phyloP scores from a whole-genome alignment of 1,139 yeast species.

The Lodderomyces jiufengensis region DNA sequence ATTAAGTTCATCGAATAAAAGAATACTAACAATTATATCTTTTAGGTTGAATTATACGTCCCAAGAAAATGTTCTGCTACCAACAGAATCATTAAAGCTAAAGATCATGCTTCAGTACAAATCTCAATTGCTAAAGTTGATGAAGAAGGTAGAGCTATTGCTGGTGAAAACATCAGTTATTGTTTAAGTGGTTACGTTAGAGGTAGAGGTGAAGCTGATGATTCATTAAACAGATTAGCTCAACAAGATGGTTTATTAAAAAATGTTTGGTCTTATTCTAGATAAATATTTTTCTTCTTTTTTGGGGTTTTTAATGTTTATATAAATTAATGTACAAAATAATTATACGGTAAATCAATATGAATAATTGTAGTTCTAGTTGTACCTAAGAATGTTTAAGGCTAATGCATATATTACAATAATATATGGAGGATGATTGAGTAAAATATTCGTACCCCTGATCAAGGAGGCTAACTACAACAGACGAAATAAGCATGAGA shows the following conservation, averaged over 20 bases:
- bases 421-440: neutral
- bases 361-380: too few relatives aligned
- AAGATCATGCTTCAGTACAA: constrained; percentile 99
- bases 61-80: constrained; percentile 99
- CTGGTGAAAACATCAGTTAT: constrained; percentile 90
- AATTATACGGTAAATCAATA: too few relatives aligned
- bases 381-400: too few relatives aligned
- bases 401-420: neutral
- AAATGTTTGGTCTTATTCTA: constrained; percentile 99
- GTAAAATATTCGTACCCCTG: too few relatives aligned
- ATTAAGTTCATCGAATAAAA: too few relatives aligned
- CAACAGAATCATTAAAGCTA: constrained; percentile 99
- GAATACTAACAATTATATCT: constrained; percentile 26
- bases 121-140: constrained; percentile 60
- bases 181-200: constrained; percentile 94
- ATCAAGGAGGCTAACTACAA: too few relatives aligned
- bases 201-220: constrained; percentile 88
- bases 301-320: neutral
- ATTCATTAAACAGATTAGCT: constrained; percentile 98
- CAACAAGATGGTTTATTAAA: constrained; percentile 98
- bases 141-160: constrained; percentile 92
- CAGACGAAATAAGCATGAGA: too few relatives aligned
- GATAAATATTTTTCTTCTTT: constrained; percentile 23
- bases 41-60: constrained; percentile 98
- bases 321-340: constrained; percentile 1